phyloP scores from a whole-genome alignment of 129 eudicot species.

The Heracleum sosnowskyi region DNA sequence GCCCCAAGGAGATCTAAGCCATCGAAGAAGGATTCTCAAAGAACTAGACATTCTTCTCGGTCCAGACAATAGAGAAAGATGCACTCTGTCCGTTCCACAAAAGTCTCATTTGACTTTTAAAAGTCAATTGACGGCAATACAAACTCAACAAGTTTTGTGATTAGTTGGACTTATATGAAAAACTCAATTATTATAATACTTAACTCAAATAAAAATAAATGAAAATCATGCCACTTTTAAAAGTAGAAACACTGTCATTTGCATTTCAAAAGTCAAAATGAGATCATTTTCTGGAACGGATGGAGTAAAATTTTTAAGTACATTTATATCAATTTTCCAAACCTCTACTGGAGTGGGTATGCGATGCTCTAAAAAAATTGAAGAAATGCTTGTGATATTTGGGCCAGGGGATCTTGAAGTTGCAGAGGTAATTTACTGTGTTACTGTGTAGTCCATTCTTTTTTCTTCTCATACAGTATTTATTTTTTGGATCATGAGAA shows the following conservation, averaged over 20 bases:
- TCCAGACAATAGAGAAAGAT: constrained; percentile 16
- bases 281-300: background rate
- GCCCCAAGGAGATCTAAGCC: constrained; percentile 44
- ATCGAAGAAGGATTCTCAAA: constrained; percentile 29
- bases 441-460: background rate
- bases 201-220: background rate
- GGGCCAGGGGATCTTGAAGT: background rate
- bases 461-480: background rate
- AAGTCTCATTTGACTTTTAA: constrained; percentile 8
- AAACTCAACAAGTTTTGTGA: background rate
- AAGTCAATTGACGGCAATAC: constrained; percentile 3
- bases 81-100: background rate
- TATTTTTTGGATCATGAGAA: background rate
- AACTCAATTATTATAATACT: background rate
- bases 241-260: background rate
- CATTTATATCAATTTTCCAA: background rate
- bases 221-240: background rate
- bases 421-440: background rate
- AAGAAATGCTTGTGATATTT: background rate
- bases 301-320: background rate
- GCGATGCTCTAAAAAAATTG: background rate
- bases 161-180: background rate
- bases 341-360: background rate
- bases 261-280: background rate
- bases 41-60: constrained; percentile 24